Conservation (phyloP, 2,329 filamentous ascomycete species). For the Diatrype stigma region DNA sequence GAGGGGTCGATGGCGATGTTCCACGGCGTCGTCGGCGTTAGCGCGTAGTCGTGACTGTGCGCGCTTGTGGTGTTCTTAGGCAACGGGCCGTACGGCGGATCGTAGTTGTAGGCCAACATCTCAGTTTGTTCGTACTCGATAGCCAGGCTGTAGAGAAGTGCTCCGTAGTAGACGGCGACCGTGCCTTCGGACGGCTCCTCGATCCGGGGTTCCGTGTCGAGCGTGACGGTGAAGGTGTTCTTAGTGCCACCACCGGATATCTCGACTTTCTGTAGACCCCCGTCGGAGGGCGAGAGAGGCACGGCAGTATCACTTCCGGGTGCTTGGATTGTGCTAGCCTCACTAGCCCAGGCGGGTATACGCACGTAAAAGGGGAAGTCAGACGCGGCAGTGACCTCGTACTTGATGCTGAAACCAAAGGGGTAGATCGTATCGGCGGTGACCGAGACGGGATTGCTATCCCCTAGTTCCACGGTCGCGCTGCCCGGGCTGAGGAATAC, state of each 20-base stretch:
- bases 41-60: constrained; percentile 24
- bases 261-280: constrained; percentile 21
- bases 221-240: constrained; percentile 18
- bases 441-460: constrained; percentile 34
- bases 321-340: constrained; percentile 16
- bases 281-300: constrained; percentile 13
- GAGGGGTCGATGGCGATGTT: constrained; percentile 29
- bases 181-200: constrained; percentile 27
- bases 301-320: constrained; percentile 1
- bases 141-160: constrained; percentile 27
- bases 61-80: constrained; percentile 18
- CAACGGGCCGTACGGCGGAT: constrained; percentile 3
- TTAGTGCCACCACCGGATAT: constrained; percentile 13
- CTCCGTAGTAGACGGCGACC: constrained; percentile 27
- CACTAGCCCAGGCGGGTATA: constrained; percentile 26
- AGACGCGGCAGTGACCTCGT: constrained; percentile 25
- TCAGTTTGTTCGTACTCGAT: constrained; percentile 22
- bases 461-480: constrained; percentile 34
- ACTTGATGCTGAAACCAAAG: constrained; percentile 25
- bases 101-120: constrained; percentile 15
- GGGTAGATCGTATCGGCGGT: constrained; percentile 45
- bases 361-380: constrained; percentile 29
- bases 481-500: constrained; percentile 43
- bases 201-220: constrained; percentile 22
- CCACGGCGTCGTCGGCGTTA: constrained; percentile 23